Conservation (phyloP, 164 flowering plant genomes). For the Brasenia schreberi region DNA sequence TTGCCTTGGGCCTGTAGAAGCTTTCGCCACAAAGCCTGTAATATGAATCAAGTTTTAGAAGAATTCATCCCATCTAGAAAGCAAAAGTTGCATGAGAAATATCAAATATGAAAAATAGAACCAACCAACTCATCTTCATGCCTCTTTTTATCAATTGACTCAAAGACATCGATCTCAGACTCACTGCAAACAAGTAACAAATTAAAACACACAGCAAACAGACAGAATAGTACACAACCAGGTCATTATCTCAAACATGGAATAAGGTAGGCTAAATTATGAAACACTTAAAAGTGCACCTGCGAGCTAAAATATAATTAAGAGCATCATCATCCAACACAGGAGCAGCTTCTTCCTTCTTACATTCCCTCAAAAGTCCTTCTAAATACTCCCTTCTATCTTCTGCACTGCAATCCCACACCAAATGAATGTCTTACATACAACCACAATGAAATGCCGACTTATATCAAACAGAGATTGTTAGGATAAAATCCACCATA, state of each 20-base stretch:
- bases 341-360: constrained; percentile 92
- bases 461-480: neutral
- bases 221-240: neutral
- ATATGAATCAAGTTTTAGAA: neutral
- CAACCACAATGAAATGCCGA: neutral
- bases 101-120: neutral
- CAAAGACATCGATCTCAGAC: constrained; percentile 90
- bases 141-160: constrained; percentile 75
- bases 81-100: neutral
- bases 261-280: neutral
- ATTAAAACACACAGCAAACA: neutral
- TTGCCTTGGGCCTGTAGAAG: constrained; percentile 26
- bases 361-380: constrained; percentile 82
- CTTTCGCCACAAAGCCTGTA: constrained; percentile 65
- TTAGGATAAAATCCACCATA: neutral
- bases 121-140: constrained; percentile 70
- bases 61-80: neutral
- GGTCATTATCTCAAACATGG: neutral
- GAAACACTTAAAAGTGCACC: constrained; percentile 23
- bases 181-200: constrained; percentile 38
- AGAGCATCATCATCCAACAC: constrained; percentile 88
- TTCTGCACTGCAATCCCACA: constrained; percentile 64
- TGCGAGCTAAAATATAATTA: constrained; percentile 86
- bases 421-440: neutral
- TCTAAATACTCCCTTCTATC: constrained; percentile 97